phyloP scores from a whole-genome alignment of 73 alveolate species.

The Paramecium bursaria region DNA sequence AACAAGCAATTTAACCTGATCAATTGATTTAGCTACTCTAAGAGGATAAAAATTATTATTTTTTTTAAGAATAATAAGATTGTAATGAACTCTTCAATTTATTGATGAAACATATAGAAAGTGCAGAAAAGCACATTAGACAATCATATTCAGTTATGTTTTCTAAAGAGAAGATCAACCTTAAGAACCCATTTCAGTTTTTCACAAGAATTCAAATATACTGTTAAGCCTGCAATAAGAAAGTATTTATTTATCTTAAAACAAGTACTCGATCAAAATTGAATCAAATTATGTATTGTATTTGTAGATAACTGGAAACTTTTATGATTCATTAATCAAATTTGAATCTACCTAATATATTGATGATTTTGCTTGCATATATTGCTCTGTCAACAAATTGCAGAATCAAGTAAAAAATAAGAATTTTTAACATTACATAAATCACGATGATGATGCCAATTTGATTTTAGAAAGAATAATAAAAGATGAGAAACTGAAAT shows the following conservation, averaged over 20 bases:
- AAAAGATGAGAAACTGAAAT: too few relatives aligned
- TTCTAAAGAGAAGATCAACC: not conserved
- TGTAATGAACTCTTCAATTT: conserved; percentile 35
- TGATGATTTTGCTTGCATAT: too few relatives aligned
- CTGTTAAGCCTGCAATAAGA: conserved; percentile 2
- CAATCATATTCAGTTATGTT: not conserved
- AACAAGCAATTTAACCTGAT: not conserved
- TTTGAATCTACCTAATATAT: too few relatives aligned
- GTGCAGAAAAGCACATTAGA: not conserved
- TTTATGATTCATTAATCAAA: too few relatives aligned
- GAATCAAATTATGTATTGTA: too few relatives aligned
- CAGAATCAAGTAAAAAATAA: too few relatives aligned
- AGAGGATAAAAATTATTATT: conserved; percentile 16
- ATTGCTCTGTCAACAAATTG: too few relatives aligned
- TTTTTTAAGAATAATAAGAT: conserved; percentile 37
- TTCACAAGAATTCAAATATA: not conserved
- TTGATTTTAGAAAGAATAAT: too few relatives aligned
- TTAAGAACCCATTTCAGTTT: conserved; percentile 42
- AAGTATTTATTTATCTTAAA: conserved; percentile 1
- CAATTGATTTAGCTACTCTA: not conserved
- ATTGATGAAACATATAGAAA: conserved; percentile 29
- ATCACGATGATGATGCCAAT: too few relatives aligned
- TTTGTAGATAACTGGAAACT: too few relatives aligned
- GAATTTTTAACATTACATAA: too few relatives aligned
- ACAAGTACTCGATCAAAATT: too few relatives aligned